These are phyloP conservation scores for Globisporangium okanoganense DNA, from an alignment of 352 stramenopile genomes.

Conservation along the genomic window DNA sequence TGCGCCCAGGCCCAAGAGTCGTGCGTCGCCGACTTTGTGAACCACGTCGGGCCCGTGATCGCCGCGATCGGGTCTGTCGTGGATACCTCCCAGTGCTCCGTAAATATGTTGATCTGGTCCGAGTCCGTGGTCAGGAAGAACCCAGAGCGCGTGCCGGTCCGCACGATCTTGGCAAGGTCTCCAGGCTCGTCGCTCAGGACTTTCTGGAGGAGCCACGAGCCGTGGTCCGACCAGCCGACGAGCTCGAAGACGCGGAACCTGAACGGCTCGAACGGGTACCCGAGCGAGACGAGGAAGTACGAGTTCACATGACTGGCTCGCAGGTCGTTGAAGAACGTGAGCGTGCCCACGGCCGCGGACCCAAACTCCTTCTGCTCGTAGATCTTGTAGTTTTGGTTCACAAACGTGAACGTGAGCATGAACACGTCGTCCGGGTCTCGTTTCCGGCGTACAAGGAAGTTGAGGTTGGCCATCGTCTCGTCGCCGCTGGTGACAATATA, in stretches of 20 bases:
- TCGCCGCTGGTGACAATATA: slow-evolving; percentile 18
- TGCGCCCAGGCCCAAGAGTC: slow-evolving; percentile 51
- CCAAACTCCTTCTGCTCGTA: slow-evolving; percentile 20
- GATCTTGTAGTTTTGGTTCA: slow-evolving; percentile 37
- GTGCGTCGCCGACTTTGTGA: slow-evolving; percentile 18
- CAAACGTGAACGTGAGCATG: slow-evolving; percentile 27
- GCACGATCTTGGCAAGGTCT: neutral
- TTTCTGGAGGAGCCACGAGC: slow-evolving; percentile 30
- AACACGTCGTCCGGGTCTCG: slow-evolving; percentile 18
- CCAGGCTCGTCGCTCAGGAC: slow-evolving; percentile 12
- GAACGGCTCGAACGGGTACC: slow-evolving; percentile 27
- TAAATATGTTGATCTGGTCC: slow-evolving; percentile 41
- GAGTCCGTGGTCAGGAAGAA: slow-evolving; percentile 34
- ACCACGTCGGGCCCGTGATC: slow-evolving; percentile 30
- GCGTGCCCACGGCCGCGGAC: slow-evolving; percentile 17
- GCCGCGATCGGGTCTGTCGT: slow-evolving; percentile 11
- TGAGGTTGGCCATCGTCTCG: slow-evolving; percentile 25
- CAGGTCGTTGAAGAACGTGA: slow-evolving; percentile 33
- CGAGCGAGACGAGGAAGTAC: slow-evolving; percentile 22
- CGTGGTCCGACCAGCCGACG: slow-evolving; percentile 18
- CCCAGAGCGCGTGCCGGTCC: slow-evolving; percentile 22
- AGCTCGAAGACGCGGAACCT: slow-evolving; percentile 24
- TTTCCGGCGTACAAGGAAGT: slow-evolving; percentile 36
- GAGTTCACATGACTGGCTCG: slow-evolving; percentile 9
- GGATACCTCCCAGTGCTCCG: slow-evolving; percentile 27